Conservation (phyloP, 1,284 basidiomycete species). For the Marasmius tenuissimus region DNA sequence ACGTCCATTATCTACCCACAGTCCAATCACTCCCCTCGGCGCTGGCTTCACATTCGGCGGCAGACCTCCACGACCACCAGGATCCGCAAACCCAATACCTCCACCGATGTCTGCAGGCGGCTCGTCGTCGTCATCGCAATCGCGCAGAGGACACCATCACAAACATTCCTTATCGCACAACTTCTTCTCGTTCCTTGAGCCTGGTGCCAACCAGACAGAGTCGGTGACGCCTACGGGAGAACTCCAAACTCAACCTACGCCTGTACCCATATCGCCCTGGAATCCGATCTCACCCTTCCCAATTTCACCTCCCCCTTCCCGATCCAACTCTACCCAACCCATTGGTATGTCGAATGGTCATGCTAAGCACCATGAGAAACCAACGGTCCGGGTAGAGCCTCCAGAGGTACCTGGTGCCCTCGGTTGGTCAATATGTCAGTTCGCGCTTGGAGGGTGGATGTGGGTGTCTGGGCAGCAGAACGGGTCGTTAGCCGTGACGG, state of each 20-base stretch:
- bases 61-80: conserved; percentile 36
- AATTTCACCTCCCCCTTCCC: conserved; percentile 3
- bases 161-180: conserved; percentile 93
- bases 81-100: conserved; percentile 6
- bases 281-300: conserved; percentile 40
- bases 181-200: conserved; percentile 87
- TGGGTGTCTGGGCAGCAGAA: conserved; percentile 93
- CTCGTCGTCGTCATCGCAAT: conserved; percentile 31
- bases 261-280: conserved; percentile 56
- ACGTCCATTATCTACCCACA: conserved; percentile 22
- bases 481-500: conserved; percentile 86
- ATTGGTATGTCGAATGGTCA: not conserved
- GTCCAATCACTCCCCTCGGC: conserved; percentile 44
- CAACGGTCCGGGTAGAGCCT: not conserved
- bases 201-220: conserved; percentile 32
- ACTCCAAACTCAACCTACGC: conserved; percentile 50
- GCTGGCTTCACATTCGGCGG: conserved; percentile 69
- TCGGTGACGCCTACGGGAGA: conserved; percentile 16
- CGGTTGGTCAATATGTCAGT: conserved; percentile 39
- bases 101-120: conserved; percentile 17
- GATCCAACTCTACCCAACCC: not conserved
- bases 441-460: conserved; percentile 65
- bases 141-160: conserved; percentile 83
- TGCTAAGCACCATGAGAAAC: not conserved
- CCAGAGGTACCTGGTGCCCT: not conserved